A percentile compares a stretch with the other conserved stretches of the same genome.
Conservation (phyloP, 2,329 filamentous ascomycete species). For the Colletotrichum musae region DNA sequence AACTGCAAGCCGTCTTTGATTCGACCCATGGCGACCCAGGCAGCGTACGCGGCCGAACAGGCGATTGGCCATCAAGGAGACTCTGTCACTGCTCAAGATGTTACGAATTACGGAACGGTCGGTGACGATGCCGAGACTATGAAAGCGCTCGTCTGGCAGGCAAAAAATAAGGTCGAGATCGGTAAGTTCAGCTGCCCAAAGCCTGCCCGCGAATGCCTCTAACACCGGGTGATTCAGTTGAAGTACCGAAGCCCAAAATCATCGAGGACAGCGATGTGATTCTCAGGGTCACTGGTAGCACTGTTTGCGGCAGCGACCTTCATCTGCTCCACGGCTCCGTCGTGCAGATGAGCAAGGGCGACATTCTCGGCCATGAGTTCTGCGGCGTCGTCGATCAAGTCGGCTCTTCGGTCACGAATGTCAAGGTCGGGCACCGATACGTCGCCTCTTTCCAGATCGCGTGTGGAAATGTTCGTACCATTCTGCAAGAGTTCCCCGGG, state of each 20-base stretch:
- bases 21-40: constrained; percentile 71
- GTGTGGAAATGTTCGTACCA: constrained; percentile 59
- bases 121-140: constrained; percentile 73
- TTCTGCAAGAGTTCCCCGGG: fast-evolving
- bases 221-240: constrained; percentile 55
- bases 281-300: constrained; percentile 79
- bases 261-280: constrained; percentile 84
- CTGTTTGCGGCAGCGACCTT: constrained; percentile 72
- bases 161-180: constrained; percentile 83
- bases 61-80: constrained; percentile 77
- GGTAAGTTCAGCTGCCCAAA: constrained; percentile 53
- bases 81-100: constrained; percentile 76
- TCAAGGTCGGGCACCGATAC: constrained; percentile 76
- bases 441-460: constrained; percentile 92
- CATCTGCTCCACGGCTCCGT: constrained; percentile 71
- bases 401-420: constrained; percentile 67
- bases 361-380: constrained; percentile 78
- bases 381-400: constrained; percentile 69
- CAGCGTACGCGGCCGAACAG: constrained; percentile 77
- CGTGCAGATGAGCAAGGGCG: constrained; percentile 72
- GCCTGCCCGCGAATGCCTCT: not conserved
- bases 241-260: constrained; percentile 79
- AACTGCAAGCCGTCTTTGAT: not conserved
- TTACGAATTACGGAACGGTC: constrained; percentile 69
- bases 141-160: constrained; percentile 87